A percentile compares a stretch with the other conserved stretches of the same genome.
Conservation (phyloP, 345 rosid species). For the Melaleuca alternifolia region DNA sequence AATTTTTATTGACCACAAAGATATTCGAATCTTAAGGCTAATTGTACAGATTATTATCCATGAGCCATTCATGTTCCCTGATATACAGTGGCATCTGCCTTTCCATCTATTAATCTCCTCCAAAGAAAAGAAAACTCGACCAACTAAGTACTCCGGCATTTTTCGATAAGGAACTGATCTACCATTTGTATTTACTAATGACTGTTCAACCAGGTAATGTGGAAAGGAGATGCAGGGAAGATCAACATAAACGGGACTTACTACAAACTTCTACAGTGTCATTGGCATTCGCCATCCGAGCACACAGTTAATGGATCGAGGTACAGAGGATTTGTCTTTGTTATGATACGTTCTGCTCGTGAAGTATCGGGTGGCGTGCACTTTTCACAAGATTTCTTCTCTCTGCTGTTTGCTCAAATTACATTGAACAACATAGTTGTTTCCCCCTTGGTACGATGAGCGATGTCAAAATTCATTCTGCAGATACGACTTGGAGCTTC, state of each 20-base stretch:
- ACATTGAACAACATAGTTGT: not conserved
- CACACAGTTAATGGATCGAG: conserved; percentile 50
- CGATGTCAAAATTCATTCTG: not conserved
- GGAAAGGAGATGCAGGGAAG: conserved; percentile 66
- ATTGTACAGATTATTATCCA: not conserved
- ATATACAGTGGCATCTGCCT: not conserved
- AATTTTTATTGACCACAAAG: not conserved
- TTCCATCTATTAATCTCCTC: not conserved
- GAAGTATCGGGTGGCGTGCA: not conserved
- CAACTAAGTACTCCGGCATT: not conserved
- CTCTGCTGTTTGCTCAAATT: not conserved
- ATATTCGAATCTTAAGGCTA: not conserved
- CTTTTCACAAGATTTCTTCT: not conserved
- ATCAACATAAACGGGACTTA: conserved; percentile 32
- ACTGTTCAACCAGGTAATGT: conserved; percentile 24
- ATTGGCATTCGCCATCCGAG: conserved; percentile 74
- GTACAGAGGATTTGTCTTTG: conserved; percentile 5
- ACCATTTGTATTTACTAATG: not conserved
- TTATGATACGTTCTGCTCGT: not conserved
- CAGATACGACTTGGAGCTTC: conserved; percentile 53
- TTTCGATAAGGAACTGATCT: not conserved
- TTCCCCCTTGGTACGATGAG: not conserved
- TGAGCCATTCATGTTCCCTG: not conserved
- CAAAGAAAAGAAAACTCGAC: not conserved
- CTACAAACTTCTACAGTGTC: conserved; percentile 38